Percentiles rank a stretch among this genome's conserved stretches.
Conservation (phyloP, 164 flowering plant species). For the Dillenia suffruticosa region DNA sequence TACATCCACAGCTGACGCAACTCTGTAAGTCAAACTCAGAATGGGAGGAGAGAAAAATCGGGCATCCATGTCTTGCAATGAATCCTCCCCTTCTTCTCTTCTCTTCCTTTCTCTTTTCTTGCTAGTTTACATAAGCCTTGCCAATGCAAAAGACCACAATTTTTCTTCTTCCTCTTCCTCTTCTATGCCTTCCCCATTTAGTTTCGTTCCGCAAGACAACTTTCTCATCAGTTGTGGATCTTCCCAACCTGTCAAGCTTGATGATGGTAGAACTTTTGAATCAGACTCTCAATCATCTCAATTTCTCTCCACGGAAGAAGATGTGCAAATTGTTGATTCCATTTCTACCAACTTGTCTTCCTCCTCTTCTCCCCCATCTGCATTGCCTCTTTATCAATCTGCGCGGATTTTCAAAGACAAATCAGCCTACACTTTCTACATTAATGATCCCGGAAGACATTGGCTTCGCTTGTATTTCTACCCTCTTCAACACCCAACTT, state of each 20-base stretch:
- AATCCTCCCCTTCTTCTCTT: slow-evolving; percentile 20
- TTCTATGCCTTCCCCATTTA: neutral
- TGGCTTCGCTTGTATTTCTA: slow-evolving; percentile 73
- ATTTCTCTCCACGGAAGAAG: slow-evolving; percentile 46
- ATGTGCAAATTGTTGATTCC: slow-evolving; percentile 25
- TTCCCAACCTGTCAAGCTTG: slow-evolving; percentile 29
- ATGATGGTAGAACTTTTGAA: slow-evolving; percentile 62
- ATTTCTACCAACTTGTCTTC: slow-evolving; percentile 13
- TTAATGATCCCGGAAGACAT: slow-evolving; percentile 50
- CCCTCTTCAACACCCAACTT: slow-evolving; percentile 45
- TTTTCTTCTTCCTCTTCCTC: slow-evolving; percentile 7
- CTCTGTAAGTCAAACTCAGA: neutral
- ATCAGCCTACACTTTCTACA: slow-evolving; percentile 50
- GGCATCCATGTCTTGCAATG: slow-evolving; percentile 12
- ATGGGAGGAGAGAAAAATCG: slow-evolving; percentile 31
- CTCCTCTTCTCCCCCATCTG: slow-evolving; percentile 9
- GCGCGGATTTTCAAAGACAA: slow-evolving; percentile 50
- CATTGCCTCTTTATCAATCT: slow-evolving; percentile 34
- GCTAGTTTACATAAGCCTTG: neutral
- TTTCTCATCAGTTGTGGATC: slow-evolving; percentile 71
- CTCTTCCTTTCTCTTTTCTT: slow-evolving; percentile 7
- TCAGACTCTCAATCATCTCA: slow-evolving; percentile 57
- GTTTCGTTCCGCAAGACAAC: slow-evolving; percentile 39
- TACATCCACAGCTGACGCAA: slow-evolving; percentile 1
- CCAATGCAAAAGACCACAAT: neutral